phyloP scores from a whole-genome alignment of 2,329 filamentous ascomycete genomes.

The Scedosporium apiospermum region DNA sequence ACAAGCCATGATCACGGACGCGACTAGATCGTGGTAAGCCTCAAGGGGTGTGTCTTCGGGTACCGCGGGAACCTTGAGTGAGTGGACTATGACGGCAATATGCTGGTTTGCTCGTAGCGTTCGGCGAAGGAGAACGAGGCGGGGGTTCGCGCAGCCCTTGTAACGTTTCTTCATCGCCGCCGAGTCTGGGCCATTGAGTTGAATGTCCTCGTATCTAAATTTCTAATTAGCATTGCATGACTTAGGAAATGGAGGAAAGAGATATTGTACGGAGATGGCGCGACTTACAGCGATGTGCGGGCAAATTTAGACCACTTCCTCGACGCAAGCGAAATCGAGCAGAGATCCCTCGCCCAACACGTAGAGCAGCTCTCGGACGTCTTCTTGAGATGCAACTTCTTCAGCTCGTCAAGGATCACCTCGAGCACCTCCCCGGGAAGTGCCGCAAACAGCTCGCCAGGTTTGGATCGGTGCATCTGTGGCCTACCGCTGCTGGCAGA shows the following conservation, averaged over 20 bases:
- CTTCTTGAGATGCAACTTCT: constrained; percentile 36
- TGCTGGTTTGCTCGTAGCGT: constrained; percentile 44
- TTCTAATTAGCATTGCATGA: background rate
- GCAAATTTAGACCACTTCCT: constrained; percentile 44
- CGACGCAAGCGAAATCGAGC: constrained; percentile 38
- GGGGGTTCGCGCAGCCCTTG: constrained; percentile 41
- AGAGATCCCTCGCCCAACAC: constrained; percentile 55
- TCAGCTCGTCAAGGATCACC: constrained; percentile 45
- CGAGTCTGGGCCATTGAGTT: constrained; percentile 48
- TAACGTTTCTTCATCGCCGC: constrained; percentile 45
- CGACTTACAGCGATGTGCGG: constrained; percentile 38
- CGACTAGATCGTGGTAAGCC: constrained; percentile 48
- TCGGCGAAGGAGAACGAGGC: constrained; percentile 46
- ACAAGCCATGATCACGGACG: constrained; percentile 54
- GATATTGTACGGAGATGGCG: background rate
- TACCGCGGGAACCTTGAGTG: constrained; percentile 44
- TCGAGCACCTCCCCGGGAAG: constrained; percentile 50
- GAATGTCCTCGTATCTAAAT: constrained; percentile 46
- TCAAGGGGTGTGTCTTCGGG: constrained; percentile 29
- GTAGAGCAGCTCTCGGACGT: constrained; percentile 48
- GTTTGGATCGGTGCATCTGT: constrained; percentile 26
- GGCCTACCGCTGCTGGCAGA: constrained; percentile 19
- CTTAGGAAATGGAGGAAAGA: background rate
- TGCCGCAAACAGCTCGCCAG: constrained; percentile 43
- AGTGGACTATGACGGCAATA: constrained; percentile 45